Base-by-base conservation (phyloP, 2,329 filamentous ascomycete genomes). In the Talaromyces piceae region DNA sequence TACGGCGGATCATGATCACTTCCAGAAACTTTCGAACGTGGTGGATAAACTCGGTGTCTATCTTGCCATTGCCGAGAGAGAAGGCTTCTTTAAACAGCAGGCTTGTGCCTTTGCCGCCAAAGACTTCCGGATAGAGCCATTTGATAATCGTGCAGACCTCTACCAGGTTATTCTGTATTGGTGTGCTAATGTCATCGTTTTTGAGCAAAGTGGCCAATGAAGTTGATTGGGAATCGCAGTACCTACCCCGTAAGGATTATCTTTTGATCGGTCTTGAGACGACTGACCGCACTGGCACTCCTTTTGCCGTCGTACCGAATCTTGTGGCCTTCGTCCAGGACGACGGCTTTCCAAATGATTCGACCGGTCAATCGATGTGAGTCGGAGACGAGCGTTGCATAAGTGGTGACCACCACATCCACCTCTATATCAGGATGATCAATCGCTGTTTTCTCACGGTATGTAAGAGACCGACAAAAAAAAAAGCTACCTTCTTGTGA, bases 151-250 rank as follows among this genome's bases (percentile, higher is more conserved):
- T 74, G 79, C 79, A 82, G 53, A 81, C 67, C 58, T 82, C 79
- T 2, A 67, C 64, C 0, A 83, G 63, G 49, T 83, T 77, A 54
- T 82, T 83, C 53, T 82, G 80, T 0, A 82, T 66, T 0, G 79
- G 80, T 0, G 80, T 83, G 0, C 61, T 64, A 16, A n/a, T 18
- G 18, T 26, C 20, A 11, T 20, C 8, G 13, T 44, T 9, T 20
- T 83, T 7, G 91, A 98, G 70, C 91, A 3, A 87, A 76, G 97
- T 97, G 50, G 96, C 75, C 4, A 23, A n/a, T n/a, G n/a, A 5
- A 9, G 8, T 6, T 16, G 3, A 25, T 23, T 31, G 11, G 22
- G 1, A 2, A 25, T 13, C 2, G 31, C 13, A 16, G 22, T 20
- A 53, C 56, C 41, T 49, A 59, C 57, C 72, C 77, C 0, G 76